Conservation (phyloP, 2,329 filamentous ascomycete genomes). For the Nigrograna mackinnonii region DNA sequence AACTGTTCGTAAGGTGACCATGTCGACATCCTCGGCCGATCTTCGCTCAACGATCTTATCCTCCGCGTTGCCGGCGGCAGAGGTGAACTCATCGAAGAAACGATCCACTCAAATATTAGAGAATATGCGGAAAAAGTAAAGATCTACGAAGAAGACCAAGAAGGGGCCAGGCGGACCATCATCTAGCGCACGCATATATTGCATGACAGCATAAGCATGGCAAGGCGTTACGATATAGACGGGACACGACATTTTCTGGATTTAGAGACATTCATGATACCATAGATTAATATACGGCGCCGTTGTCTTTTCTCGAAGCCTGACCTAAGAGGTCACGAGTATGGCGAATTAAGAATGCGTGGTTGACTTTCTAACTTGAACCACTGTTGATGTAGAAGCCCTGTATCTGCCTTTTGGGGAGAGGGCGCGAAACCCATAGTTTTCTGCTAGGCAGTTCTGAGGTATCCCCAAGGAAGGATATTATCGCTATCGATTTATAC, state of each 20-base stretch:
- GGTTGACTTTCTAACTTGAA: too few species aligned
- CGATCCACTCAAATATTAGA: constrained; percentile 77
- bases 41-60: constrained; percentile 88
- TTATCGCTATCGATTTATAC: too few species aligned
- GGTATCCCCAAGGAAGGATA: too few species aligned
- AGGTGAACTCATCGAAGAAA: constrained; percentile 77
- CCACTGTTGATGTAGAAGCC: too few species aligned
- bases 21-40: constrained; percentile 90
- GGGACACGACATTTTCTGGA: not conserved
- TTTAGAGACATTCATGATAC: constrained; percentile 4
- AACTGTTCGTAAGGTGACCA: constrained; percentile 70
- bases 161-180: not conserved
- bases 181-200: not conserved
- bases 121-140: constrained; percentile 84
- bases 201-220: not conserved
- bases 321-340: too few species aligned
- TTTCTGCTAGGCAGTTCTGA: too few species aligned
- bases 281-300: constrained; percentile 7
- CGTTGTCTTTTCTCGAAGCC: too few species aligned
- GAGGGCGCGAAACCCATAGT: too few species aligned
- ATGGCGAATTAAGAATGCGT: too few species aligned
- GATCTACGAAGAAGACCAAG: constrained; percentile 64
- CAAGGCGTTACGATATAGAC: constrained; percentile 2
- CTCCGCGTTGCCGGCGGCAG: constrained; percentile 83
- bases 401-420: too few species aligned